These are phyloP conservation scores for Violaceomyces palustris DNA, from an alignment of 1,284 basidiomycete species.

Conservation along the genomic window DNA sequence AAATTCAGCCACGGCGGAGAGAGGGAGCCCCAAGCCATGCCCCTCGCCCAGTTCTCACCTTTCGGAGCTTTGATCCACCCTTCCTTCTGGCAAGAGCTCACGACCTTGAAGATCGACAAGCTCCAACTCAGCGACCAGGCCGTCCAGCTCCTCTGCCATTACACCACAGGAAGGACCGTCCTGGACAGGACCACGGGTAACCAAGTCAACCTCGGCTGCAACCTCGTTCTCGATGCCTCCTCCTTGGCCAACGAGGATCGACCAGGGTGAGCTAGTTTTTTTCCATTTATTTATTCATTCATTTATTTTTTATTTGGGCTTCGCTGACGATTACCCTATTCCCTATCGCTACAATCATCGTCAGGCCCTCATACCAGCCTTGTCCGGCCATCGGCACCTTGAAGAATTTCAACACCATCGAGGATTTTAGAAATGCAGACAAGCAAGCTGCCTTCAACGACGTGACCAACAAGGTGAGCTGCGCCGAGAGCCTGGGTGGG, in stretches of 20 bases:
- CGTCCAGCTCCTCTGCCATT: slow-evolving; percentile 64
- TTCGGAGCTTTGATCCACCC: slow-evolving; percentile 82
- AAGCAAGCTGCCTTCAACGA: slow-evolving; percentile 71
- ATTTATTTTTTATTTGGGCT: too few relatives aligned
- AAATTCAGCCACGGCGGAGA: too few relatives aligned
- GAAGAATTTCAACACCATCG: slow-evolving; percentile 82
- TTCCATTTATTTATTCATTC: too few relatives aligned
- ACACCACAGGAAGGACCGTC: slow-evolving; percentile 68
- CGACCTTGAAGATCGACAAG: slow-evolving; percentile 82
- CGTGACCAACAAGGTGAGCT: slow-evolving; percentile 4
- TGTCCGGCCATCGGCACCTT: slow-evolving; percentile 64
- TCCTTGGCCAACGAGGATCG: slow-evolving; percentile 5
- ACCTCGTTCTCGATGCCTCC: slow-evolving; percentile 50
- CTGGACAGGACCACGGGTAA: slow-evolving; percentile 67
- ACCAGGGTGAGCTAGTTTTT: background rate
- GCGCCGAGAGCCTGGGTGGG: too few relatives aligned
- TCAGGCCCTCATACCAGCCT: too few relatives aligned
- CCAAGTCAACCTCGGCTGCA: slow-evolving; percentile 33
- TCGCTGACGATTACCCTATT: background rate
- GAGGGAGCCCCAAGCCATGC: too few relatives aligned
- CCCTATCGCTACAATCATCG: background rate
- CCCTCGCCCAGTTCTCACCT: slow-evolving; percentile 72
- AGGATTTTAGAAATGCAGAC: slow-evolving; percentile 85
- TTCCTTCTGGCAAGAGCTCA: slow-evolving; percentile 86
- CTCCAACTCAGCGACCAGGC: slow-evolving; percentile 75